phyloP scores from a whole-genome alignment of 768 basidiomycete genomes.

The Suillus lakei region DNA sequence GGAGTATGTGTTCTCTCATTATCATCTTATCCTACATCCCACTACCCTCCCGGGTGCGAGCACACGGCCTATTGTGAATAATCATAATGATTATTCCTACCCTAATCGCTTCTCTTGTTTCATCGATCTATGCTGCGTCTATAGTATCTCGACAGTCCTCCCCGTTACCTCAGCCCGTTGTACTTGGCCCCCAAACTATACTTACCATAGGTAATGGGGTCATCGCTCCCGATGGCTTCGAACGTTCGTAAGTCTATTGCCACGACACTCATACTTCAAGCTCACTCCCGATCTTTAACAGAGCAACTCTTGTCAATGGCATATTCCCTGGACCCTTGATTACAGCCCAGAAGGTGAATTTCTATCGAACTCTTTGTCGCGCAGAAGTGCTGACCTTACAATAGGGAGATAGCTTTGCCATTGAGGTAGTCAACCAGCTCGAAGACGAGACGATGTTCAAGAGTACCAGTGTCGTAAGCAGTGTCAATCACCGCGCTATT shows the following conservation, averaged over 20 bases:
- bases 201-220: slow-evolving; percentile 42
- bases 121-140: slow-evolving; percentile 19
- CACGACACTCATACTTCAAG: not conserved
- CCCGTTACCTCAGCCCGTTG: slow-evolving; percentile 3
- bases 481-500: not conserved
- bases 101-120: slow-evolving; percentile 12
- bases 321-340: slow-evolving; percentile 52
- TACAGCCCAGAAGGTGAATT: slow-evolving; percentile 37
- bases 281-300: slow-evolving; percentile 16
- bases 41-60: not conserved
- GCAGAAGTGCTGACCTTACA: slow-evolving; percentile 18
- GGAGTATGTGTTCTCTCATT: not conserved
- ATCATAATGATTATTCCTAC: slow-evolving; percentile 16
- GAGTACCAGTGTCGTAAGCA: slow-evolving; percentile 53
- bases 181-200: slow-evolving; percentile 25
- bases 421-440: slow-evolving; percentile 52
- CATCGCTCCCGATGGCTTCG: slow-evolving; percentile 54
- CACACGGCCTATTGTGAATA: not conserved
- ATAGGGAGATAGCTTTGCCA: slow-evolving; percentile 40
- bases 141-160: slow-evolving; percentile 20
- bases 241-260: slow-evolving; percentile 35
- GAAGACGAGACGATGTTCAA: slow-evolving; percentile 51
- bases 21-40: not conserved
- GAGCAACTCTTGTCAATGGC: slow-evolving; percentile 47
- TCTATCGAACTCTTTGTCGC: not conserved